Conservation (phyloP, 495 filamentous ascomycete species). For the Haplographium delicatum region DNA sequence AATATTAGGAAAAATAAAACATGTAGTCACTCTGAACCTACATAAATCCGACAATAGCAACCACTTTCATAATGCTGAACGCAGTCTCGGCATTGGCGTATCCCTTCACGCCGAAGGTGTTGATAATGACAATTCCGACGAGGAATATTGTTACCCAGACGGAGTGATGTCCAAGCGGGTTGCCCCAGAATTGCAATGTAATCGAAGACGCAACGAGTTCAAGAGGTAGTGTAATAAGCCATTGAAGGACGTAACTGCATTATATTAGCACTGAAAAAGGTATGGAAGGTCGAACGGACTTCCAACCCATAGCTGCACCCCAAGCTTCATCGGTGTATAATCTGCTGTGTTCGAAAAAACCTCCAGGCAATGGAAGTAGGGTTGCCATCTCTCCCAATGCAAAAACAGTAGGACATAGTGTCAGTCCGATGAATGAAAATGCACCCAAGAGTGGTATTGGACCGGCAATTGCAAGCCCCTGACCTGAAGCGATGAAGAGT, state of each 20-base stretch:
- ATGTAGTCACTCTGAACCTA: neutral
- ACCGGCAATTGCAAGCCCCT: neutral
- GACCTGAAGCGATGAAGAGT: neutral
- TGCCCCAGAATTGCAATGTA: neutral
- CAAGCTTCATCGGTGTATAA: neutral
- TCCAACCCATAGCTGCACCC: neutral
- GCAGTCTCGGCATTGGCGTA: neutral
- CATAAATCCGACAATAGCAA: neutral
- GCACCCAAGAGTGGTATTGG: neutral
- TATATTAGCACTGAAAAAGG: neutral
- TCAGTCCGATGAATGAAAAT: neutral
- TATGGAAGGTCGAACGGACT: neutral
- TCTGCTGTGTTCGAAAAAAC: neutral
- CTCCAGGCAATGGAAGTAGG: neutral
- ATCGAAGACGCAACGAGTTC: neutral
- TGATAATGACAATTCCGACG: neutral
- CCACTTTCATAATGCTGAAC: neutral
- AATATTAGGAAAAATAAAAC: neutral
- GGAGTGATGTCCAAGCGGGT: neutral
- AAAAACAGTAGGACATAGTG: neutral
- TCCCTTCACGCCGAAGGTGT: neutral
- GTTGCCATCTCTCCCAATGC: neutral
- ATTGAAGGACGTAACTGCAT: neutral
- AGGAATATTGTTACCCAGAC: neutral
- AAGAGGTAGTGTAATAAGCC: neutral